Base-by-base conservation (phyloP, 495 filamentous ascomycete species). In the Neurospora sp. region DNA sequence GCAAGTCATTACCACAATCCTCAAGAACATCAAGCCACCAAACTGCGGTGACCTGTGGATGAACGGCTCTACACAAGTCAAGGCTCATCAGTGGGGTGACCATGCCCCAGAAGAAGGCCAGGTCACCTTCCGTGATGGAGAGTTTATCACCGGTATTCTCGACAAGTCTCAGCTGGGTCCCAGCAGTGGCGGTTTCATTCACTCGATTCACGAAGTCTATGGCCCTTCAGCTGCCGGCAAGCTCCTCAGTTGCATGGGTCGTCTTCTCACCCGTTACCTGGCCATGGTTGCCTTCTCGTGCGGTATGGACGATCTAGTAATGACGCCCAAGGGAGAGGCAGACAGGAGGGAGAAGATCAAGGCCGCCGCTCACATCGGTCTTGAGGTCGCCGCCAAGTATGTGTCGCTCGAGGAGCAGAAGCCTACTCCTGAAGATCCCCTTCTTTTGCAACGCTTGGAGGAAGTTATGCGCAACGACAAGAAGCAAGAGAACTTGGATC, bases 121-220 rank as follows among this genome's bases (percentile, higher is more conserved):
- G n/a, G 94, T 99, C 38, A 83, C 94, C 53, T 91, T 99, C 82
- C 88, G 91, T 71, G 89, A 94, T 73, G 96, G 96, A 40, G 93
- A 97, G 77, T 88, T 97, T 70, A 86, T 97, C 68, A 90, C 88
- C 68, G 96, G 96, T 74, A 95, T 99, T 76, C 88, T 99, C 38
- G 96, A 99, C 81, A 99, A 99, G 83, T 91, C 92, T 65, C 96
- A 98, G 74, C 89, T 99, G 69, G 96, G 96, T 71, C 93, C 96
- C 40, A 91, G 86, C 70, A 88, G 89, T 73, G 94, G 94, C 69
- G 96, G 96, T 72, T 86, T 99, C 41, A 89, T 99, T 70, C 94
- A 99, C 81, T 88, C 93, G 0, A 87, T 99, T 6, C 93, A 98
- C 78, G 96, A 99, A 77, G 88, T 93, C 16, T 98, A 98, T 81